Evolutionary conservation across 352 stramenopile genomes (phyloP).

Genomic region (Pythium vanterpoolii): DNA sequence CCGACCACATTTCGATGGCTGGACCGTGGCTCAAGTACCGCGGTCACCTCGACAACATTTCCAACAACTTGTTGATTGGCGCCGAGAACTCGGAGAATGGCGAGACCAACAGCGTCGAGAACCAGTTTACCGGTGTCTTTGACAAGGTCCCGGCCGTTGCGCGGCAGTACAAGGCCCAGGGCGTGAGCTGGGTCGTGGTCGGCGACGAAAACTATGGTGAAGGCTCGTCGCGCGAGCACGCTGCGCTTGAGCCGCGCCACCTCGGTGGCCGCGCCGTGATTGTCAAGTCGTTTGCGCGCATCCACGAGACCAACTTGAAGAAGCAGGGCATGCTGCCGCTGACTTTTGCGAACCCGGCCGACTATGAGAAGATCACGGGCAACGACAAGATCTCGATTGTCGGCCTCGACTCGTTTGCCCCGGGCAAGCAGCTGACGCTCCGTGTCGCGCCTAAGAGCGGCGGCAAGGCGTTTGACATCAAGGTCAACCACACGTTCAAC

Average conservation of each 20-base stretch:
- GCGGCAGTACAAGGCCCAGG: conserved; percentile 89
- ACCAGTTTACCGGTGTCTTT: conserved; percentile 85
- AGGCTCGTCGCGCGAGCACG: conserved; percentile 90
- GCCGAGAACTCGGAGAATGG: conserved; percentile 91
- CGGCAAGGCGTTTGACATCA: conserved; percentile 75
- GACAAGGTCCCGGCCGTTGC: conserved; percentile 89
- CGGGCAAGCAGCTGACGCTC: conserved; percentile 85
- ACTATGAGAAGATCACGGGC: conserved; percentile 92
- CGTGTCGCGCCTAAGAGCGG: conserved; percentile 68
- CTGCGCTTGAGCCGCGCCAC: conserved; percentile 89
- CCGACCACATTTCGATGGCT: conserved; percentile 94
- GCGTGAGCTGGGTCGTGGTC: conserved; percentile 90
- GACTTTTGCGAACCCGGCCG: conserved; percentile 88
- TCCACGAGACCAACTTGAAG: conserved; percentile 96
- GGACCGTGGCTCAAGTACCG: conserved; percentile 94
- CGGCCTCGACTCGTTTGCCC: conserved; percentile 79
- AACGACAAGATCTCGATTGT: conserved; percentile 92
- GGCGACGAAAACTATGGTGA: conserved; percentile 95
- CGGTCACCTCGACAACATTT: conserved; percentile 94
- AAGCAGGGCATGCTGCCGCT: conserved; percentile 94
- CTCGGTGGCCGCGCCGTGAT: conserved; percentile 90
- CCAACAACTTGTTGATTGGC: conserved; percentile 93
- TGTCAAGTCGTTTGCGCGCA: conserved; percentile 92
- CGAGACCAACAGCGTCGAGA: conserved; percentile 91
- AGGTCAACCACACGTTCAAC: conserved; percentile 94